Base-by-base conservation (phyloP, 2,329 filamentous ascomycete genomes). In the Phoma herbarum region DNA sequence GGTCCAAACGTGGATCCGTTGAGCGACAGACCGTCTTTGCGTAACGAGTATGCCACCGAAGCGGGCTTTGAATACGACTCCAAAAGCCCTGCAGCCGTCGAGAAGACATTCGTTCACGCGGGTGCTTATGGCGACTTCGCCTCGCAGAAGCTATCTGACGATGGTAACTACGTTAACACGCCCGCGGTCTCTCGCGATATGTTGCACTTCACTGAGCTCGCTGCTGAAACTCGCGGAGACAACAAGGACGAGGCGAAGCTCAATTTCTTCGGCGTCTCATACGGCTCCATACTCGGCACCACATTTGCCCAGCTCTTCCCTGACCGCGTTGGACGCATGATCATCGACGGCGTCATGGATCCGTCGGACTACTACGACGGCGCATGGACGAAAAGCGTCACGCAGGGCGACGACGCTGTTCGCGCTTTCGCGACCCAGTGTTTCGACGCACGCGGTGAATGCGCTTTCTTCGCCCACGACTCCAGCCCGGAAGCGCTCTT, bases 261-360 rank as follows among this genome's bases (percentile, higher is more conserved):
- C 2, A 71, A 75, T 41, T 81, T 76, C 63, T 77, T 74, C 57
- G 58, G 78, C 72, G 70, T 79, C 20, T 80, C 77, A 2, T 83
- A 82, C 57, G 82, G 81, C 3, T 79, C 80, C 0, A 64, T 80
- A 1, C 69, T 84, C 0, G 82, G 82, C 3, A 68, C 75, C 0
- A 84, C 81, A 0, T 81, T 83, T 59, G 79, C 81, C 0, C 69
- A 77, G 3, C 73, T 84, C 52, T 82, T 75, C 33, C 81, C 82
- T 0, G 71, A 81, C 43, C 75, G 78, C 2, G 74, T 81, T 20
- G 69, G 72, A 16, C 70, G 78, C 22, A 48, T 48, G 31, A 18
- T 48, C 31, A 37, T 48, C 46, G 80, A 82, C 48, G 78, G 78
- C 12, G 75, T 80, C 12, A 63, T 77, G 1, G 75, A 81, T 44